Evolutionary conservation across 768 basidiomycete genomes (phyloP).

Genomic region (Boletus rex-veris): DNA sequence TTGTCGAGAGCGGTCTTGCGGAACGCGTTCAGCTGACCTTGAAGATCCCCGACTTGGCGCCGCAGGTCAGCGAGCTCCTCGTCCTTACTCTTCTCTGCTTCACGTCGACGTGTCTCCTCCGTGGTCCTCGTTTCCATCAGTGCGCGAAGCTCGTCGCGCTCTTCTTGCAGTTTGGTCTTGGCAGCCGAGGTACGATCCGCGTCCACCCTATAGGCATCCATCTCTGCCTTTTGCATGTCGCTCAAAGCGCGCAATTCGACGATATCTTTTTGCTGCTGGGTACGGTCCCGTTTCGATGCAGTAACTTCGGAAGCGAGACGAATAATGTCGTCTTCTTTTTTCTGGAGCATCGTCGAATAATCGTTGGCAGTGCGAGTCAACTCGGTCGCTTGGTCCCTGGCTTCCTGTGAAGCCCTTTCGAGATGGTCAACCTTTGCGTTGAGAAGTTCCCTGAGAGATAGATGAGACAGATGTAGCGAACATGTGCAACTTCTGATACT

Average conservation of each 20-base stretch:
- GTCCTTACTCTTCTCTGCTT: constrained; percentile 86
- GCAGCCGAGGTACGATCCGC: constrained; percentile 41
- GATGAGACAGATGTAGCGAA: not conserved
- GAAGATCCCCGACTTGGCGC: constrained; percentile 53
- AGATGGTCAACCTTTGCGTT: constrained; percentile 57
- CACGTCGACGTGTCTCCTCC: constrained; percentile 78
- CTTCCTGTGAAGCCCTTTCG: constrained; percentile 65
- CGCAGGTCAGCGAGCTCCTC: constrained; percentile 76
- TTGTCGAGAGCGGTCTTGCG: constrained; percentile 58
- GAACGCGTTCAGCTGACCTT: constrained; percentile 63
- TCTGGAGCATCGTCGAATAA: constrained; percentile 69
- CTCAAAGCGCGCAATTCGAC: constrained; percentile 67
- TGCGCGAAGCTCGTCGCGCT: constrained; percentile 83
- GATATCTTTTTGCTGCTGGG: constrained; percentile 53
- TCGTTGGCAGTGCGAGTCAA: constrained; percentile 74
- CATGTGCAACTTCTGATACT: constrained; percentile 20
- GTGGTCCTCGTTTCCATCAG: constrained; percentile 80
- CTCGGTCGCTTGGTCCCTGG: constrained; percentile 75
- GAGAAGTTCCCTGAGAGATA: constrained; percentile 51
- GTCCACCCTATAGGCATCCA: constrained; percentile 56
- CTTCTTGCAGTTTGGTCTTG: constrained; percentile 66
- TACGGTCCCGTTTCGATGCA: constrained; percentile 51
- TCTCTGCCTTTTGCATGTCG: constrained; percentile 60
- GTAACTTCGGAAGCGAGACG: constrained; percentile 53
- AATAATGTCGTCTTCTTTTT: constrained; percentile 70